These are phyloP conservation scores for Trifolium subterraneum DNA, from an alignment of 306 rosid genomes.

Conservation along the genomic window DNA sequence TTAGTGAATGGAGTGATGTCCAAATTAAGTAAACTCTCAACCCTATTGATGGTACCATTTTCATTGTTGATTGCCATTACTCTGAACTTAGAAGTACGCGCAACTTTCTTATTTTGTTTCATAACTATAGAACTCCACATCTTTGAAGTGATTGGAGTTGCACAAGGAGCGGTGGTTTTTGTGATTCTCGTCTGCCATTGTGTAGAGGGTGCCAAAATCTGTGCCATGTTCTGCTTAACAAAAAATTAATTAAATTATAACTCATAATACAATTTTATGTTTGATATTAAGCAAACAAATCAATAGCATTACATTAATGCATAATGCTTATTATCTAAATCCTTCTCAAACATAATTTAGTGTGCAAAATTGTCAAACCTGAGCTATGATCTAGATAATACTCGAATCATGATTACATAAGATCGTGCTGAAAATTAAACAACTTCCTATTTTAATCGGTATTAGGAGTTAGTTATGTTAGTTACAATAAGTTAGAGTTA, in stretches of 20 bases:
- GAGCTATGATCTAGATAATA: background rate
- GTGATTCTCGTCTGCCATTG: conserved; percentile 83
- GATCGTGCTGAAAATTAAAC: conserved; percentile 12
- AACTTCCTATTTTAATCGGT: background rate
- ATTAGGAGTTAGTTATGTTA: background rate
- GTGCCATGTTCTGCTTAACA: conserved; percentile 76
- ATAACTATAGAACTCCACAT: conserved; percentile 74
- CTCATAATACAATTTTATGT: too few species aligned
- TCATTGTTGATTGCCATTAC: conserved; percentile 69
- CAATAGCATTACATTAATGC: too few species aligned
- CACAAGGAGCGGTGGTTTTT: conserved; percentile 52
- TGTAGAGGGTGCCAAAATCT: conserved; percentile 91
- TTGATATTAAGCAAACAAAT: too few species aligned
- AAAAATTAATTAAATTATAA: too few species aligned
- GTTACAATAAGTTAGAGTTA: background rate
- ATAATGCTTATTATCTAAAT: too few species aligned
- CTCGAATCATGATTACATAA: conserved; percentile 23
- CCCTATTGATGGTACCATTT: conserved; percentile 71
- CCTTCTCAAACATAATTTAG: too few species aligned
- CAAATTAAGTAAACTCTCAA: conserved; percentile 77
- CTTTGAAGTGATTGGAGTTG: conserved; percentile 66
- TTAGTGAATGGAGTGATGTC: conserved; percentile 83
- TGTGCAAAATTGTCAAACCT: too few species aligned
- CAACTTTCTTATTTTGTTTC: conserved; percentile 74
- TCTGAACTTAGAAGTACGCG: conserved; percentile 64